Evolutionary conservation across 2,329 filamentous ascomycete genomes (phyloP).

Genomic region (Camptophora hylomeconis): DNA sequence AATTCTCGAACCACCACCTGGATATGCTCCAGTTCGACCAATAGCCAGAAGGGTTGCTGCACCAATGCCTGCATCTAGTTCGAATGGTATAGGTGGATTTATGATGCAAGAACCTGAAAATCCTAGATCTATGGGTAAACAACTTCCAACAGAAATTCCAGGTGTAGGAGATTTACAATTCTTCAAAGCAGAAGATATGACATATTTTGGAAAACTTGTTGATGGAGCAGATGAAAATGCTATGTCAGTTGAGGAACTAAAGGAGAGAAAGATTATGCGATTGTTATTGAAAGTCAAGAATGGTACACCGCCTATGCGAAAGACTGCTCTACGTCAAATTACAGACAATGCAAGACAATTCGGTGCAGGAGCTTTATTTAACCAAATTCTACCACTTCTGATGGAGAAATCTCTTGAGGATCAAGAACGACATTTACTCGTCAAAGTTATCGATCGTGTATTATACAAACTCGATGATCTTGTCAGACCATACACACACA

Average conservation of each 20-base stretch:
- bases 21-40: slow-evolving; percentile 73
- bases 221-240: slow-evolving; percentile 86
- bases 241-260: slow-evolving; percentile 86
- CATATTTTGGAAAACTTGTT: slow-evolving; percentile 94
- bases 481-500: slow-evolving; percentile 91
- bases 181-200: slow-evolving; percentile 97
- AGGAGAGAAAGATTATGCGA: slow-evolving; percentile 97
- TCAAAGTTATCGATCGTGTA: slow-evolving; percentile 98
- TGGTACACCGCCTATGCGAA: slow-evolving; percentile 94
- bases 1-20: slow-evolving; percentile 76
- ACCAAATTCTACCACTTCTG: slow-evolving; percentile 91
- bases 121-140: slow-evolving; percentile 68
- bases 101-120: slow-evolving; percentile 96
- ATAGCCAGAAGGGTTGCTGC: slow-evolving; percentile 62
- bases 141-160: slow-evolving; percentile 87
- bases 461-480: slow-evolving; percentile 97
- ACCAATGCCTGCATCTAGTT: slow-evolving; percentile 49
- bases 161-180: slow-evolving; percentile 94
- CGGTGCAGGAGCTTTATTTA: slow-evolving; percentile 85
- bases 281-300: slow-evolving; percentile 97
- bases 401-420: slow-evolving; percentile 99
- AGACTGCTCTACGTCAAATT: slow-evolving; percentile 90
- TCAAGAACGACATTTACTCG: slow-evolving; percentile 91
- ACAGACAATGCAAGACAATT: slow-evolving; percentile 97
- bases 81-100: slow-evolving; percentile 61